A percentile compares a stretch with the other conserved stretches of the same genome.
Conservation (phyloP, 1,284 basidiomycete genomes). For the Trametes sp. region DNA sequence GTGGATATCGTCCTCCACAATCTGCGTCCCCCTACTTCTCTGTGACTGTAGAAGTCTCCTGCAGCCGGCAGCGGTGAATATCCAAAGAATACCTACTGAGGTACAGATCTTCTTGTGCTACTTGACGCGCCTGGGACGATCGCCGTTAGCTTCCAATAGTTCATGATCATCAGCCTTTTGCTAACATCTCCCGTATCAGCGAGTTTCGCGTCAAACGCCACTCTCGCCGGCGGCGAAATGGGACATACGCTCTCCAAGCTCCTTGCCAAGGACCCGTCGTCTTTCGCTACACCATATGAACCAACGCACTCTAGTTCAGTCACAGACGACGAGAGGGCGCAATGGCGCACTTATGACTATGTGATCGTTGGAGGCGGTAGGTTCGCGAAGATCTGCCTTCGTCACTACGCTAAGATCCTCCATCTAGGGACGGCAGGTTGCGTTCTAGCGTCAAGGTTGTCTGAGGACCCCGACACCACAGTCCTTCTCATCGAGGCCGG, state of each 20-base stretch:
- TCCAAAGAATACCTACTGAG: no score
- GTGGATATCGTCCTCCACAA: no score
- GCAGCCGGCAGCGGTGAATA: no score
- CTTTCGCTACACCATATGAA: conserved; percentile 13
- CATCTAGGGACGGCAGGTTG: conserved; percentile 45
- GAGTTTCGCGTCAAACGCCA: no score
- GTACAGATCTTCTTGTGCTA: no score
- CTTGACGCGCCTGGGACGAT: no score
- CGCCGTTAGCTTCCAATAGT: no score
- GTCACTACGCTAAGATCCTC: neutral
- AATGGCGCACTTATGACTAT: conserved; percentile 43
- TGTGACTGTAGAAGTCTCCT: no score
- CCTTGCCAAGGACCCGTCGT: neutral
- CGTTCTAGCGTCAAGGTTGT: conserved; percentile 34
- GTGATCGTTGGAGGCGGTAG: conserved; percentile 57
- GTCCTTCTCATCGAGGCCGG: conserved; percentile 57
- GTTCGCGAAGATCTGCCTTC: neutral
- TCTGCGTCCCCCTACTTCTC: no score
- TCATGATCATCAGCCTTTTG: no score
- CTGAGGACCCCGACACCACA: conserved; percentile 28
- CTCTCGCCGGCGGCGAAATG: conserved; percentile 3
- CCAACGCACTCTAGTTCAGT: conserved; percentile 4
- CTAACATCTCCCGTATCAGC: no score
- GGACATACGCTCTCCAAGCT: conserved; percentile 13
- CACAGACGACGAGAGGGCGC: neutral